These are phyloP conservation scores for Globisporangium megalacanthum DNA, from an alignment of 352 stramenopile genomes.

Conservation along the genomic window DNA sequence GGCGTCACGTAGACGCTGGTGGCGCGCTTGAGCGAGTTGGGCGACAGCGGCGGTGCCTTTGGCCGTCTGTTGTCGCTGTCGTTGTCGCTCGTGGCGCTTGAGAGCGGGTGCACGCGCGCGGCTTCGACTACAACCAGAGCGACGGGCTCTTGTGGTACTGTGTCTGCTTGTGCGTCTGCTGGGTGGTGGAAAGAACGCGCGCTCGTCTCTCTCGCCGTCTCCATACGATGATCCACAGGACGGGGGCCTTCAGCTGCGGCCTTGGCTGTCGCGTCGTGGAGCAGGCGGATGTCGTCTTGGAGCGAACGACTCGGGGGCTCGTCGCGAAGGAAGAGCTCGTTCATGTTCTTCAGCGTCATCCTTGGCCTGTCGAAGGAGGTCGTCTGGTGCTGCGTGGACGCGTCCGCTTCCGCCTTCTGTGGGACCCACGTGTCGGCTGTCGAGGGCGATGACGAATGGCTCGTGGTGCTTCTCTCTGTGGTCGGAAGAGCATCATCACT, in stretches of 20 bases:
- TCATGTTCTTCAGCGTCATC: background rate
- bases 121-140: background rate
- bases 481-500: too few species aligned
- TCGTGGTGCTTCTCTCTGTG: background rate
- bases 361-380: background rate
- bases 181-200: background rate
- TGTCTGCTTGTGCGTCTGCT: background rate
- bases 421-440: background rate
- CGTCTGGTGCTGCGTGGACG: background rate
- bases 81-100: constrained; percentile 5
- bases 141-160: background rate
- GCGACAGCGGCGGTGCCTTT: constrained; percentile 20
- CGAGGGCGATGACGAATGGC: background rate
- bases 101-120: constrained; percentile 25
- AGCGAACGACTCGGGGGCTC: constrained; percentile 7
- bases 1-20: constrained; percentile 29
- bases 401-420: too few species aligned
- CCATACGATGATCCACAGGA: background rate
- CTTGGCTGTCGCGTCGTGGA: constrained; percentile 5
- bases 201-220: background rate
- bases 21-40: constrained; percentile 31
- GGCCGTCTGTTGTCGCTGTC: constrained; percentile 10
- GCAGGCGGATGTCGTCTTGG: constrained; percentile 8
- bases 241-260: background rate
- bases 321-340: constrained; percentile 3